A percentile compares a stretch with the other conserved stretches of the same genome.
phyloP scores from a whole-genome alignment of 139 green algal genomes.

The Chlamydomonas incerta region DNA sequence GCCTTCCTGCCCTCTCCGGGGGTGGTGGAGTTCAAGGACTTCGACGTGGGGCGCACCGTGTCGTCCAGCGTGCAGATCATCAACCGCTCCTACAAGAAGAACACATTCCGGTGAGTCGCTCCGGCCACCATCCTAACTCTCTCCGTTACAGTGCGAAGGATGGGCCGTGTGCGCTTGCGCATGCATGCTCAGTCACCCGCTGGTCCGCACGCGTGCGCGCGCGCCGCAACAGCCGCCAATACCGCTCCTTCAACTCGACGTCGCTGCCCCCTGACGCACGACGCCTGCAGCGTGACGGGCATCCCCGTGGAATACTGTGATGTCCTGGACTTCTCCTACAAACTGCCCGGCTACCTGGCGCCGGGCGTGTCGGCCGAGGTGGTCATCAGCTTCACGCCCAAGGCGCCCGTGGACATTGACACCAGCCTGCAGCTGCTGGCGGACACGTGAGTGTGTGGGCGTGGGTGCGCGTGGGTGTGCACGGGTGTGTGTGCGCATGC shows the following conservation, averaged over 20 bases:
- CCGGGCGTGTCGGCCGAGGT: conserved; percentile 67
- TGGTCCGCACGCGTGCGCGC: too few relatives aligned
- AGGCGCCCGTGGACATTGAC: conserved; percentile 69
- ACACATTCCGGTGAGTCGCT: conserved; percentile 71
- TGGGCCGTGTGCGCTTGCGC: too few relatives aligned
- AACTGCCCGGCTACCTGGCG: conserved; percentile 68
- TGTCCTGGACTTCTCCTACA: conserved; percentile 65
- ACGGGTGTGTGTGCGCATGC: too few relatives aligned
- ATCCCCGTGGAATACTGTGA: conserved; percentile 59
- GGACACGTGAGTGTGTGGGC: conserved; percentile 57
- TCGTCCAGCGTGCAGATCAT: conserved; percentile 63
- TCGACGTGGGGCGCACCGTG: conserved; percentile 59
- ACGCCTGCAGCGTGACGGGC: conserved; percentile 46
- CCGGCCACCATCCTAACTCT: too few relatives aligned
- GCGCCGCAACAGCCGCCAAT: background rate
- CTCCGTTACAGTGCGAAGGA: too few relatives aligned
- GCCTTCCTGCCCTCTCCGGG: conserved; percentile 69
- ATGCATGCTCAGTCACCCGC: too few relatives aligned
- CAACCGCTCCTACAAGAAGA: conserved; percentile 71
- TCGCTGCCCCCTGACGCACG: too few relatives aligned
- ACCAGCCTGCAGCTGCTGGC: conserved; percentile 61
- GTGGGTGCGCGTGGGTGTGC: too few relatives aligned
- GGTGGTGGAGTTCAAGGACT: conserved; percentile 71
- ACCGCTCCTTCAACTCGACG: background rate
- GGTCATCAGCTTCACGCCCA: conserved; percentile 69